Base-by-base conservation (phyloP, 306 rosid genomes). In the Casuarina equisetifolia region DNA sequence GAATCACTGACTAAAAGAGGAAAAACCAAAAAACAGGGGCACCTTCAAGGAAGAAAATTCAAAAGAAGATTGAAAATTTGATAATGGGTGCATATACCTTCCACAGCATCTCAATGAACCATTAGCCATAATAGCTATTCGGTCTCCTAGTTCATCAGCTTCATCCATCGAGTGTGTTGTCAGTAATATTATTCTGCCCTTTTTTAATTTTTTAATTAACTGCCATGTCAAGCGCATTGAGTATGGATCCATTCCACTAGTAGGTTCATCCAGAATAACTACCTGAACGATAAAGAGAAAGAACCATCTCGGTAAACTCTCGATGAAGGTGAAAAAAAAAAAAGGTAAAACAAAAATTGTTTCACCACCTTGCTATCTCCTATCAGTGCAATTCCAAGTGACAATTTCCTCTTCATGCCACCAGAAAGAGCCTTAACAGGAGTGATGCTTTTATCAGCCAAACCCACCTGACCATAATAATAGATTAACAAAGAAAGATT, bases 181-280 rank as follows among this genome's bases (percentile, higher is more conserved):
- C 67, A 94, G 86, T 75, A 94, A 88, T 72, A 94, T 91, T 86
- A 94, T 94, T 90, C 97, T 92, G 69, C 97, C 97, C 82, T 94
- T 94, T 66, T 89, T 94, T 44, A 89, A 86, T 84, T 90, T 92
- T 83, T 94, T 94, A 70, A 94, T 94, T 74, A 94, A 85, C 80
- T 94, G 98, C 98, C 98, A 92, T 62, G 98, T 92, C 92, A 92
- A 87, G 62, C 97, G 97, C 98, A 90, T 94, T 5, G 98, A 94
- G 83, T 94, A 94, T 61, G 98, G 98, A 87, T 94, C 98, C 98
- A 94, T 94, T 88, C 98, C 98, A 86, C 98, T 92, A 32, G 98
- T 94, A 59, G 98, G 98, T 87, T 94, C 98, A 79, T 94, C 98
- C 64, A 94, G 97, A 80, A 94, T 74, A 54, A 94, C 85, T 82